Evolutionary conservation across 176 grass and related monocot genomes (phyloP).

Genomic region (Lolium rigidum): DNA sequence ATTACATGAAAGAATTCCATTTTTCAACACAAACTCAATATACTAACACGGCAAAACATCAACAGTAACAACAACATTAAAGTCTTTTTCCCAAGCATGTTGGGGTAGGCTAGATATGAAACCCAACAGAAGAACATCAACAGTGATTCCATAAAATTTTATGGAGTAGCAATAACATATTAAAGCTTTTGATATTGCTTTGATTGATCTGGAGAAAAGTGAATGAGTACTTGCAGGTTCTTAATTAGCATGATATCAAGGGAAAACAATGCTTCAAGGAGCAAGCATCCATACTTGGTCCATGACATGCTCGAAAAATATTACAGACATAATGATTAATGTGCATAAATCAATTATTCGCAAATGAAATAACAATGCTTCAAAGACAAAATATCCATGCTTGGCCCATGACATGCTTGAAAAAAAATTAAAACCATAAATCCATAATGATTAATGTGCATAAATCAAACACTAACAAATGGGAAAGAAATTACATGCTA

Average conservation of each 20-base stretch:
- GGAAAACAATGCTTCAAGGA: conserved; percentile 12
- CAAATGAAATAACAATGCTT: neutral
- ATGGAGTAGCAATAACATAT: neutral
- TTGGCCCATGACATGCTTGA: too few species aligned
- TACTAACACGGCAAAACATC: neutral
- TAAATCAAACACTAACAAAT: neutral
- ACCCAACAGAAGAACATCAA: conserved; percentile 3
- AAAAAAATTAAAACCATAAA: too few species aligned
- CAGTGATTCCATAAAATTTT: neutral
- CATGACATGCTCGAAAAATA: neutral
- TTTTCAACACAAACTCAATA: neutral
- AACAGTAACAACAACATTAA: neutral
- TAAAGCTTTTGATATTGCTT: neutral
- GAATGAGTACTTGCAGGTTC: neutral
- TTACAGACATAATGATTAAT: neutral
- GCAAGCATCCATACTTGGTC: neutral
- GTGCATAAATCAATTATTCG: neutral
- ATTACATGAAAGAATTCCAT: neutral
- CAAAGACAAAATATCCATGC: too few species aligned
- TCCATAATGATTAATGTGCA: neutral
- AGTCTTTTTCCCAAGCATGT: too few species aligned
- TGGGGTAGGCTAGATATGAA: too few species aligned
- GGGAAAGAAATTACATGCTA: conserved; percentile 1
- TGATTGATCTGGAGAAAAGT: neutral
- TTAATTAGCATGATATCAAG: neutral